Conservation (phyloP, 2,329 filamentous ascomycete genomes). For the Fonsecaea multimorphosa region DNA sequence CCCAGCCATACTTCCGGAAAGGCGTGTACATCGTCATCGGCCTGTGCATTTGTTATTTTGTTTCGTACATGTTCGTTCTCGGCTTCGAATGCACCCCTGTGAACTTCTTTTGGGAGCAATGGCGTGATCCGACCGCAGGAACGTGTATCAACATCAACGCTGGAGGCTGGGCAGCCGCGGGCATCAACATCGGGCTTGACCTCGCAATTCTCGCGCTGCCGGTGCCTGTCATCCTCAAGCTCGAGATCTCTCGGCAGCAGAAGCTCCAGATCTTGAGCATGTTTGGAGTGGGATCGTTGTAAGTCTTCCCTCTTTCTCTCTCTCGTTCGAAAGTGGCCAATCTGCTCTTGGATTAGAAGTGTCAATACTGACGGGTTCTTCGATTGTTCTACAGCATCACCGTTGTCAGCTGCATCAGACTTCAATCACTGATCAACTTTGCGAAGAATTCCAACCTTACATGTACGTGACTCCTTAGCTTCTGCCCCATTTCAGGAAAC, state of each 20-base stretch:
- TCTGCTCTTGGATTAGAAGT: no score
- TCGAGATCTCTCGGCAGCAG: constrained; percentile 56
- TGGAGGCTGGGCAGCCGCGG: constrained; percentile 60
- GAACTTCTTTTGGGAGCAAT: constrained; percentile 55
- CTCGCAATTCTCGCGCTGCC: constrained; percentile 61
- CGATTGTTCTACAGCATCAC: constrained; percentile 47
- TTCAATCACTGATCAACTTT: constrained; percentile 52
- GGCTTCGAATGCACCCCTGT: constrained; percentile 59
- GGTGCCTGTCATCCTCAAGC: constrained; percentile 52
- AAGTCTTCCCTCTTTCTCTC: constrained; percentile 32
- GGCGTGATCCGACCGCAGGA: constrained; percentile 57
- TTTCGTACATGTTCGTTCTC: constrained; percentile 52
- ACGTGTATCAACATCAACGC: constrained; percentile 58
- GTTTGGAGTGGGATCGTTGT: constrained; percentile 58
- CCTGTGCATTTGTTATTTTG: constrained; percentile 51
- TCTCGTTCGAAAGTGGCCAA: not conserved
- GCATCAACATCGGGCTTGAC: constrained; percentile 60
- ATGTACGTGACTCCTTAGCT: constrained; percentile 38
- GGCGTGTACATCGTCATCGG: constrained; percentile 48
- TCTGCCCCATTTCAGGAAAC: not conserved
- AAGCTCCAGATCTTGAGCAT: constrained; percentile 59
- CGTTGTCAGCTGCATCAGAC: constrained; percentile 54
- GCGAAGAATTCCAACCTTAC: constrained; percentile 51
- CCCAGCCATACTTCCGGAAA: constrained; percentile 45
- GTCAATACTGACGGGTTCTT: no score